Base-by-base conservation (phyloP, 139 green algal species). In the Chlamydomonas sphaeroides region DNA sequence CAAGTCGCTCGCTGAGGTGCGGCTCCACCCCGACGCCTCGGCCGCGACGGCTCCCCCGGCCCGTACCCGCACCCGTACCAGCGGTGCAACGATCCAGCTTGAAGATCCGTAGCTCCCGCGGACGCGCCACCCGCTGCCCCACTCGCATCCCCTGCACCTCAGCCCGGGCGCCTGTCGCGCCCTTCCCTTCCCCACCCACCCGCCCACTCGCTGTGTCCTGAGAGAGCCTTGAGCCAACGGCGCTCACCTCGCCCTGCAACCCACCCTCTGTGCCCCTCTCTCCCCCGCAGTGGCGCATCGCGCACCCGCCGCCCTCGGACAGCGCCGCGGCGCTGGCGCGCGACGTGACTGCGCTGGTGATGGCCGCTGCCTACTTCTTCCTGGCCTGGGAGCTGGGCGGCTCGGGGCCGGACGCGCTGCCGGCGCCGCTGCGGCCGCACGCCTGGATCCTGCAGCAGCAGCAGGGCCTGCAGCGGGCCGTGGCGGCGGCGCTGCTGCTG, bases 401-500 rank as follows among this genome's bases (percentile, higher is more conserved):
- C 25, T 42, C 63, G 42, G 61, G 49, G 45, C 49, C 49, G 38
- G 63, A 65, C 6, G n/a, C 62, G 57, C 33, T 80, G 75, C 57
- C 49, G 41, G 77, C 51, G 63, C 21, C 36, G 25, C 78, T 83
- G 65, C 74, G 79, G 73, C 49, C 79, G n/a, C 68, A 88, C 68
- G n/a, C 42, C 42, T 82, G 75, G 75, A 42, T 84, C 38, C 69
- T 80, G 49, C 38, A 72, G 17, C 32, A 86, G 45, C 68, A 75
- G 49, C 36, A 38, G 42, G n/a, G 59, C 30, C 36, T 91, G 30
- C 65, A 91, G 68, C 80, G 59, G 75, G 80, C 63, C 5, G 63
- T 89, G 56, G 53, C 76, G 65, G 35, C 69, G 62, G 70, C 85
- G 84, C 38, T 91, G 69, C 80, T 91, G 80, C 17, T 87, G 56